Evolutionary conservation across 805 yeast species (phyloP).

Genomic region (Millerago galiae): DNA sequence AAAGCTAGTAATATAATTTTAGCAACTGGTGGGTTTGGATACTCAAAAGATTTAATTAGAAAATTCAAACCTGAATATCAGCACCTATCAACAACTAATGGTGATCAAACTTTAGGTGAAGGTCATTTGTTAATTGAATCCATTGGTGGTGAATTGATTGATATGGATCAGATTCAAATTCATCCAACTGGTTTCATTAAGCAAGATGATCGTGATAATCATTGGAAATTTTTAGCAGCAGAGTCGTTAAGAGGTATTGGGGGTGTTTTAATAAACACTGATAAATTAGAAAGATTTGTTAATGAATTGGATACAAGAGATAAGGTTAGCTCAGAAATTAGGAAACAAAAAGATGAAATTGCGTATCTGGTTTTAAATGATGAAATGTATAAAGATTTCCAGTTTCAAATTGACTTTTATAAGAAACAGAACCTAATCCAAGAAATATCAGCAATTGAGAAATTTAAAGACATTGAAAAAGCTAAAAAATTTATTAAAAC

Average conservation of each 20-base stretch:
- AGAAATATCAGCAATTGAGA: conserved; percentile 25
- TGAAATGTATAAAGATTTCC: conserved; percentile 37
- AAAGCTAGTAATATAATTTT: conserved; percentile 34
- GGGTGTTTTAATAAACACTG: conserved; percentile 42
- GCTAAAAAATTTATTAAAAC: conserved; percentile 19
- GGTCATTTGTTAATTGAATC: conserved; percentile 45
- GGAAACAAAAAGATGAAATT: conserved; percentile 23
- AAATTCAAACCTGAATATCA: conserved; percentile 41
- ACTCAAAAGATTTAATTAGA: conserved; percentile 31
- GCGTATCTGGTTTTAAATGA: conserved; percentile 35
- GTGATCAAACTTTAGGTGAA: conserved; percentile 51
- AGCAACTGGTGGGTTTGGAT: conserved; percentile 56
- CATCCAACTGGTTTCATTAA: conserved; percentile 60
- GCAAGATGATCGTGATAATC: conserved; percentile 31
- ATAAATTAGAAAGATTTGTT: conserved; percentile 37
- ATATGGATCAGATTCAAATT: conserved; percentile 54
- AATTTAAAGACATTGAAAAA: conserved; percentile 17
- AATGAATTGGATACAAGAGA: conserved; percentile 53
- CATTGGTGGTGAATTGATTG: conserved; percentile 42
- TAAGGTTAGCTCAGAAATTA: conserved; percentile 39
- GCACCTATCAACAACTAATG: conserved; percentile 49
- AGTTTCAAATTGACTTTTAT: conserved; percentile 48
- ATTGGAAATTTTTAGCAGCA: conserved; percentile 53
- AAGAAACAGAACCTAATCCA: conserved; percentile 30
- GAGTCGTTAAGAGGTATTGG: conserved; percentile 57